Evolutionary conservation across 495 filamentous ascomycete genomes (phyloP).

Genomic region (Aspergillus mulundensis): DNA sequence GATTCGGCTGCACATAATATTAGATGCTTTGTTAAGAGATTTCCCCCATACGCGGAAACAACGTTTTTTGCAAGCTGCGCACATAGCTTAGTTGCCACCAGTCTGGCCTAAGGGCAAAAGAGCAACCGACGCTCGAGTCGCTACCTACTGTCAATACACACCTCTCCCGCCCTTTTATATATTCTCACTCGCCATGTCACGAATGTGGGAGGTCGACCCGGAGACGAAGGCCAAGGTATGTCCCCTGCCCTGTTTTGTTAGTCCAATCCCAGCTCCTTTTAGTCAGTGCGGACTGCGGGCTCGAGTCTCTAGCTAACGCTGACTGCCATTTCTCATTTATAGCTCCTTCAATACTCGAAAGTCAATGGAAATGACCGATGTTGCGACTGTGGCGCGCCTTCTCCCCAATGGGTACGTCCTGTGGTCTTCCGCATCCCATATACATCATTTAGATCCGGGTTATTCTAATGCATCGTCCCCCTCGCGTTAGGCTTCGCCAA

Average conservation of each 20-base stretch:
- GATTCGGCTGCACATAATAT: not conserved
- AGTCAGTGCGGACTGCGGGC: not conserved
- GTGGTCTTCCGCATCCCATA: not conserved
- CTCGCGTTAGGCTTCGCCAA: slow-evolving; percentile 55
- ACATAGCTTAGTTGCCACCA: not conserved
- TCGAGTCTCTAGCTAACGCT: slow-evolving; percentile 14
- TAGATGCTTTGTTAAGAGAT: not conserved
- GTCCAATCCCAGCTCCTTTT: not conserved
- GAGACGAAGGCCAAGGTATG: slow-evolving; percentile 88
- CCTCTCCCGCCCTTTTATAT: not conserved
- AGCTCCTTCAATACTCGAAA: slow-evolving; percentile 88
- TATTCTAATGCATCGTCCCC: not conserved
- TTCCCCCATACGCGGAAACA: not conserved
- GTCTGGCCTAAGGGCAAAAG: not conserved
- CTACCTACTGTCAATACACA: not conserved
- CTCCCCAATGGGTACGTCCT: slow-evolving; percentile 76
- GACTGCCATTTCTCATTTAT: slow-evolving; percentile 9
- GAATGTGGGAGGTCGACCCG: slow-evolving; percentile 97
- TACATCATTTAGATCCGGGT: not conserved
- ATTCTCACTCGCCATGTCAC: slow-evolving; percentile 37
- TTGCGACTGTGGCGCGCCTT: slow-evolving; percentile 90
- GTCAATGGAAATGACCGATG: slow-evolving; percentile 79
- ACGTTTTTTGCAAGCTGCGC: not conserved
- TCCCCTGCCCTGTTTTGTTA: not conserved
- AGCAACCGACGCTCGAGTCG: not conserved